A percentile compares a stretch with the other conserved stretches of the same genome.
phyloP scores from a whole-genome alignment of 2,329 filamentous ascomycete genomes.

The Colletotrichum agaves region DNA sequence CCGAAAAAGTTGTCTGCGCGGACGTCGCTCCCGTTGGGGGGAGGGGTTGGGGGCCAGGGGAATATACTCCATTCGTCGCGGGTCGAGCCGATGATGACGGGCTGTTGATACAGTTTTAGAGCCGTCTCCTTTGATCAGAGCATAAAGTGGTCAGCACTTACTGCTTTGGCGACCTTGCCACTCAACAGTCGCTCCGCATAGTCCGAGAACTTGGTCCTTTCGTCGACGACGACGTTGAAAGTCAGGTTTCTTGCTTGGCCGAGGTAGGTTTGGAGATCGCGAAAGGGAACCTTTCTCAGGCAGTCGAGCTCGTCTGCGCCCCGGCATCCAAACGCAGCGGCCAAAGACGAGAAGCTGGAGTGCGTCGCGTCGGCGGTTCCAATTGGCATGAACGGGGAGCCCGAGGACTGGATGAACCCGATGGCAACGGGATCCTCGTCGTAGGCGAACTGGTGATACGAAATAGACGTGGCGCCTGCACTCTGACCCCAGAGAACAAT shows the following conservation, averaged over 20 bases:
- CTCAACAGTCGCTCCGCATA: constrained; percentile 1
- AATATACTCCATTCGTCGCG: constrained; percentile 14
- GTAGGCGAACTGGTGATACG: constrained; percentile 62
- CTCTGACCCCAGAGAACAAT: constrained; percentile 50
- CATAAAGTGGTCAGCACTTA: neutral
- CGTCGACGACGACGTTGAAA: constrained; percentile 14
- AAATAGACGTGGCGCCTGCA: constrained; percentile 45
- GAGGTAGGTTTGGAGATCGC: constrained; percentile 4
- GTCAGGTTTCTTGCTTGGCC: constrained; percentile 2
- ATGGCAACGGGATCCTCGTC: constrained; percentile 58
- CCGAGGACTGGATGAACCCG: constrained; percentile 50
- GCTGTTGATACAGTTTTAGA: neutral
- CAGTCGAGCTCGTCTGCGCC: neutral
- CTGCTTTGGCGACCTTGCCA: constrained; percentile 9
- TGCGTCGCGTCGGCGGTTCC: constrained; percentile 4
- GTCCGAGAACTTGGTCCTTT: constrained; percentile 15
- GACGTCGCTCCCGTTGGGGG: neutral
- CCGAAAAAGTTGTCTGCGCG: constrained; percentile 1
- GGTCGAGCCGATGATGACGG: constrained; percentile 7
- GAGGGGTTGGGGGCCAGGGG: neutral
- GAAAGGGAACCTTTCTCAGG: constrained; percentile 7
- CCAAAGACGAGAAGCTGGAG: constrained; percentile 9
- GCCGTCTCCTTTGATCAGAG: too few relatives aligned
- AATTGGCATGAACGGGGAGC: constrained; percentile 14
- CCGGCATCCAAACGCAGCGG: neutral